A percentile compares a stretch with the other conserved stretches of the same genome.
Conservation (phyloP, 306 rosid species). For the Vachellia pachyceras region DNA sequence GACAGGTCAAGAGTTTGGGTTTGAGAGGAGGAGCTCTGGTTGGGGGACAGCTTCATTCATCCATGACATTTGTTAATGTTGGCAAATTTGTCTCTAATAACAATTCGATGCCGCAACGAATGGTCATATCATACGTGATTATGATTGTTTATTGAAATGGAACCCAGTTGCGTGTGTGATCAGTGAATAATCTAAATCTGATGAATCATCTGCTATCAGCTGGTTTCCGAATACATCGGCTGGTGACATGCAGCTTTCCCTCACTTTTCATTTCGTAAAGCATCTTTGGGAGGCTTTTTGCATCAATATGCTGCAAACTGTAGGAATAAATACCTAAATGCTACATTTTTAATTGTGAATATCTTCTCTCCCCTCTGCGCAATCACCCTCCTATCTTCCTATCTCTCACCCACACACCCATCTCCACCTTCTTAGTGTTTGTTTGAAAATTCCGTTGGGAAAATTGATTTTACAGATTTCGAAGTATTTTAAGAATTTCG, state of each 20-base stretch:
- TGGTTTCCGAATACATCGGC: no score
- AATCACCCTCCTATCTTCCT: no score
- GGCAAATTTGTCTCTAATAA: neutral
- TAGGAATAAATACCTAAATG: no score
- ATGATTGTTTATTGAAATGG: neutral
- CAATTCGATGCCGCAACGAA: neutral
- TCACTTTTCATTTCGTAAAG: neutral
- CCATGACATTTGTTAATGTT: neutral
- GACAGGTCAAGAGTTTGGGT: constrained; percentile 11
- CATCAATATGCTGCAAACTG: no score
- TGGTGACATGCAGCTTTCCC: neutral
- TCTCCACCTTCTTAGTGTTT: no score
- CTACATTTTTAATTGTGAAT: no score
- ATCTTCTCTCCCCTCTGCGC: no score
- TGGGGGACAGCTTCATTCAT: neutral
- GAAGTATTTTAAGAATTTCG: no score
- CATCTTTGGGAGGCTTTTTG: neutral
- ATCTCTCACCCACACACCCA: no score
- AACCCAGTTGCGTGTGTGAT: neutral
- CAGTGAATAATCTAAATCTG: neutral
- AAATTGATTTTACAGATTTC: no score
- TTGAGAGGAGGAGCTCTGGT: constrained; percentile 24
- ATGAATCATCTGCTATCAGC: neutral
- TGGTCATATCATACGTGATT: neutral
- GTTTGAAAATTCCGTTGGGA: no score